Conservation (phyloP, 2,329 filamentous ascomycete genomes). For the Furcasterigmium furcatum region DNA sequence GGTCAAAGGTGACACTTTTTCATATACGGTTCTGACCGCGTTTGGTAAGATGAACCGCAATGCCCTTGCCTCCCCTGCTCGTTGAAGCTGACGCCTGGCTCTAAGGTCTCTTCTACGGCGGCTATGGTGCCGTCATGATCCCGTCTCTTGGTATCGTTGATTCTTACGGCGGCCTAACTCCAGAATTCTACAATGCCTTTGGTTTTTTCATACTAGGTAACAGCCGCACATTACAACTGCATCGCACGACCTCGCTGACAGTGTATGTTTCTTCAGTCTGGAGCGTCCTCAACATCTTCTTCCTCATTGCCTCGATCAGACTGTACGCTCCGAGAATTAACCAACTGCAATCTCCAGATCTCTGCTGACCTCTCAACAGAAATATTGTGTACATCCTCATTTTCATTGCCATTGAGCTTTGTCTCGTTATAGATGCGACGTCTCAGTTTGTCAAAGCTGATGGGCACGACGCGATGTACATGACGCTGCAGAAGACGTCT, state of each 20-base stretch:
- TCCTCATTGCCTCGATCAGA: constrained; percentile 17
- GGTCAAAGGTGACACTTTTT: constrained; percentile 20
- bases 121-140: constrained; percentile 19
- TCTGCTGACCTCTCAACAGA: constrained; percentile 4
- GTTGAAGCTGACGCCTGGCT: too few species aligned
- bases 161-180: constrained; percentile 18
- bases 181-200: constrained; percentile 22
- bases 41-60: constrained; percentile 19
- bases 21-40: constrained; percentile 21
- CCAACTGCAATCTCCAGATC: too few species aligned
- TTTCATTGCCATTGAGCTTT: constrained; percentile 18
- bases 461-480: constrained; percentile 12
- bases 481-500: constrained; percentile 12
- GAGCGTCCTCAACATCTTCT: constrained; percentile 21
- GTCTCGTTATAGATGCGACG: constrained; percentile 17
- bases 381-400: constrained; percentile 22
- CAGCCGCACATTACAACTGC: too few species aligned
- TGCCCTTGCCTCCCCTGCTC: too few species aligned
- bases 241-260: neutral
- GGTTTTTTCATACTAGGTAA: constrained; percentile 22
- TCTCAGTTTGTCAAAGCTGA: constrained; percentile 19
- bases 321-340: constrained; percentile 14
- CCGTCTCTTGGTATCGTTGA: constrained; percentile 18
- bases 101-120: constrained; percentile 21
- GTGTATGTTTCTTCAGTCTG: constrained; percentile 13